Percentiles rank a stretch among this genome's conserved stretches.
phyloP scores from a whole-genome alignment of 345 rosid species.

The Punica granatum region DNA sequence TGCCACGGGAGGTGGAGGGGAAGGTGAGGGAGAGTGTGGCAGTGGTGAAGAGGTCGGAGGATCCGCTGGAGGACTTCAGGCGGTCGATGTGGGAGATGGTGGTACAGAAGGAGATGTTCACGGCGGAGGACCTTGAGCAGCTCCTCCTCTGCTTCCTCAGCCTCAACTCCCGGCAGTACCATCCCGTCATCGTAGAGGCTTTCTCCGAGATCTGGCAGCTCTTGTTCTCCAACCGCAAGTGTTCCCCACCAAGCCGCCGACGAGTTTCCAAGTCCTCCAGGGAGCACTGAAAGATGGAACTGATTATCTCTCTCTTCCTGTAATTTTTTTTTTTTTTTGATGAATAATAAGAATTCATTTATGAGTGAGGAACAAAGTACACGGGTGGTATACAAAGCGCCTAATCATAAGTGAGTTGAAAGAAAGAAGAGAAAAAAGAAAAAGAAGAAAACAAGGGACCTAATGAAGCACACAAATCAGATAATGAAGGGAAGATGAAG shows the following conservation, averaged over 20 bases:
- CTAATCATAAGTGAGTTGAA: too few relatives aligned
- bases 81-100: constrained; percentile 64
- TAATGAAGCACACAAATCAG: too few relatives aligned
- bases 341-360: too few relatives aligned
- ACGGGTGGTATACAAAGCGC: too few relatives aligned
- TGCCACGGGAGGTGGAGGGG: constrained; percentile 9
- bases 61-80: constrained; percentile 52
- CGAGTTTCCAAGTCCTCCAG: background rate
- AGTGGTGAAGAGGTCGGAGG: constrained; percentile 46
- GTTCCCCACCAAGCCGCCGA: background rate
- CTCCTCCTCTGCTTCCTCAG: constrained; percentile 48
- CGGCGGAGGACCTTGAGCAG: constrained; percentile 35
- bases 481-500: too few relatives aligned
- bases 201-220: constrained; percentile 50
- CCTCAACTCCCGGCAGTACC: constrained; percentile 40
- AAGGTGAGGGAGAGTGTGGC: constrained; percentile 43
- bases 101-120: constrained; percentile 40
- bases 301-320: too few relatives aligned
- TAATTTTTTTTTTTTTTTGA: too few relatives aligned
- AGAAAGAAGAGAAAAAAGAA: too few relatives aligned
- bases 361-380: too few relatives aligned
- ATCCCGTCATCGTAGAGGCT: constrained; percentile 39
- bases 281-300: too few relatives aligned
- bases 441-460: too few relatives aligned
- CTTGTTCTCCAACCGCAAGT: constrained; percentile 28